These are phyloP conservation scores for Funneliformis mosseae DNA, from an alignment of 192 early-diverging fungal genomes.

Conservation along the genomic window DNA sequence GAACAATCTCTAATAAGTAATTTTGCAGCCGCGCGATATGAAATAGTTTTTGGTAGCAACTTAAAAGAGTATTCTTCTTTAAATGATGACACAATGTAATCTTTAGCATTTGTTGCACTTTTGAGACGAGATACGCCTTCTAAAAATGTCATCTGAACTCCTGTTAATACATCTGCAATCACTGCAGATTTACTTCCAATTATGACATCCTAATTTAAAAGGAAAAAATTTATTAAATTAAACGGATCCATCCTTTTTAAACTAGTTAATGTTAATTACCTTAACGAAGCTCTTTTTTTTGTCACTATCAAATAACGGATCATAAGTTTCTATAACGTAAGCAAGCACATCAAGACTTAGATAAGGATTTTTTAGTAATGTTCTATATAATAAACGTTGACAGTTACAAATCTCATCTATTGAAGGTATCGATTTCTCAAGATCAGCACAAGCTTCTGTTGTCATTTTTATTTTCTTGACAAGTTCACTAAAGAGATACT, in stretches of 20 bases:
- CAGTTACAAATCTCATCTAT: background rate
- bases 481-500: background rate
- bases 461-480: background rate
- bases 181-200: background rate
- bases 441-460: background rate
- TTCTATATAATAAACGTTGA: background rate
- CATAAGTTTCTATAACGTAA: background rate
- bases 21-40: background rate
- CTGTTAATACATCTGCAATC: conserved; percentile 4
- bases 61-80: conserved; percentile 6
- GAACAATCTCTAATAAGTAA: background rate
- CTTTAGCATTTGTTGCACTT: background rate
- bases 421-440: background rate
- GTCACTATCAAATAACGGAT: background rate
- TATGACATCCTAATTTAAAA: conserved; percentile 7
- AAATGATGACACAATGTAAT: background rate
- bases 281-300: background rate
- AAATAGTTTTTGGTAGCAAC: conserved; percentile 3
- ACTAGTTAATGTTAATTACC: background rate
- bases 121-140: background rate
- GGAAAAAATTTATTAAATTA: background rate
- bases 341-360: background rate
- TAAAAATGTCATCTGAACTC: conserved; percentile 1
- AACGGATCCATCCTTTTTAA: background rate
- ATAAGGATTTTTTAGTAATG: background rate